A percentile compares a stretch with the other conserved stretches of the same genome.
phyloP scores from a whole-genome alignment of 371 early-diverging fungal genomes.

The Apophysomyces elegans region DNA sequence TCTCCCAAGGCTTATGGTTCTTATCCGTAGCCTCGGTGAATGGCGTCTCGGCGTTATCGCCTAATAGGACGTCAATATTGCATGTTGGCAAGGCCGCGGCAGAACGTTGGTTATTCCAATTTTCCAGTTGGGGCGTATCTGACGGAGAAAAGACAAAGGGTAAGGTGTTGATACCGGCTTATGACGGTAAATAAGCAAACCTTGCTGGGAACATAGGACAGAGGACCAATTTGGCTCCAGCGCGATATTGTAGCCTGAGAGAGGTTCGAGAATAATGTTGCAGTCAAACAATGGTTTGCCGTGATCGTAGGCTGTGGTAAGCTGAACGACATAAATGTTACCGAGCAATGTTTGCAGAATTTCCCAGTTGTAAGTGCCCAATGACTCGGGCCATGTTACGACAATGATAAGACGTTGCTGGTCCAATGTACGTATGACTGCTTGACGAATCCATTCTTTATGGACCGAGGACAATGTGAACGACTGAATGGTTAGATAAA shows the following conservation, averaged over 20 bases:
- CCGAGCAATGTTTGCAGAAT: slow-evolving; percentile 39
- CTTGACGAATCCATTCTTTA: neutral
- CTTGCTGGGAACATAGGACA: slow-evolving; percentile 20
- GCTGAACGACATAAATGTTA: slow-evolving; percentile 36
- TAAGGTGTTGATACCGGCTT: neutral
- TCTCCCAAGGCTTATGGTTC: neutral
- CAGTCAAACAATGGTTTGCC: slow-evolving; percentile 41
- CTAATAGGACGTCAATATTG: neutral
- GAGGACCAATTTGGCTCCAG: slow-evolving; percentile 22
- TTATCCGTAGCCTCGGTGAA: too few species aligned
- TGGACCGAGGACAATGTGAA: neutral
- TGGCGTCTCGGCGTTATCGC: too few species aligned
- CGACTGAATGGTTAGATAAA: neutral
- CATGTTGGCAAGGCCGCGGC: slow-evolving; percentile 2
- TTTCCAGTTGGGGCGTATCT: slow-evolving; percentile 11
- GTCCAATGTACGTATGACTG: neutral
- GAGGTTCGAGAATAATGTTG: slow-evolving; percentile 36
- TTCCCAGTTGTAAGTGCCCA: slow-evolving; percentile 34
- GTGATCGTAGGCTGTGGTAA: slow-evolving; percentile 24
- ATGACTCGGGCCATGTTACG: neutral
- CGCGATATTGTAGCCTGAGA: slow-evolving; percentile 35
- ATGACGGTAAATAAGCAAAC: slow-evolving; percentile 17
- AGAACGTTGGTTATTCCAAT: slow-evolving; percentile 21
- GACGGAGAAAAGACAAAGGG: neutral
- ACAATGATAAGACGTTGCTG: slow-evolving; percentile 2